Evolutionary conservation across 1,284 basidiomycete genomes (phyloP).

Genomic region (Austroboletus novae-zelandiae): DNA sequence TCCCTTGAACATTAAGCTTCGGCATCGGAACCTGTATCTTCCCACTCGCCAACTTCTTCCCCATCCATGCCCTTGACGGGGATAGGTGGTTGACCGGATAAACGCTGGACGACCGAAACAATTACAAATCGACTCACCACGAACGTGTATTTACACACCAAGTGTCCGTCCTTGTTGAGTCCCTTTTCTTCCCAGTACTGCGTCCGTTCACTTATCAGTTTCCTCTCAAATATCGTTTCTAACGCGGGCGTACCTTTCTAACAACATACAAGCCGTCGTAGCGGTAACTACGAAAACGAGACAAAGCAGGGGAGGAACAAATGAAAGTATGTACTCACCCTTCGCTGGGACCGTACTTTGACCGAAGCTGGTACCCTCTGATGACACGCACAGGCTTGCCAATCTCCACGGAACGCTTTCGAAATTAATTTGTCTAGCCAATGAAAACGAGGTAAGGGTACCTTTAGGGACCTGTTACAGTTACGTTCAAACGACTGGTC

Average conservation of each 20-base stretch:
- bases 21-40: constrained; percentile 12
- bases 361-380: constrained; percentile 74
- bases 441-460: too few species aligned
- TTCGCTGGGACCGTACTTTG: constrained; percentile 67
- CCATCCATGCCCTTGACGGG: constrained; percentile 33
- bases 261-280: constrained; percentile 83
- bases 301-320: not conserved
- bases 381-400: constrained; percentile 80
- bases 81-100: constrained; percentile 59
- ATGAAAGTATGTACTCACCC: constrained; percentile 50
- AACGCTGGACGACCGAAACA: constrained; percentile 41
- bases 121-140: constrained; percentile 45
- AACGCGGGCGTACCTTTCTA: constrained; percentile 49
- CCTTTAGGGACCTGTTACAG: too few species aligned
- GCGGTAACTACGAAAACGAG: constrained; percentile 54
- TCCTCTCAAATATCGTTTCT: not conserved
- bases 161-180: constrained; percentile 57
- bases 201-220: not conserved
- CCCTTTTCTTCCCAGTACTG: constrained; percentile 73
- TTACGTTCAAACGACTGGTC: too few species aligned
- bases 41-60: constrained; percentile 11
- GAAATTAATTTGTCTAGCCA: too few species aligned
- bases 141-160: constrained; percentile 79
- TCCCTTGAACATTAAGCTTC: too few species aligned
- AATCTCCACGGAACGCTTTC: constrained; percentile 64